Base-by-base conservation (phyloP, 306 rosid species). In the Vigna angularis region DNA sequence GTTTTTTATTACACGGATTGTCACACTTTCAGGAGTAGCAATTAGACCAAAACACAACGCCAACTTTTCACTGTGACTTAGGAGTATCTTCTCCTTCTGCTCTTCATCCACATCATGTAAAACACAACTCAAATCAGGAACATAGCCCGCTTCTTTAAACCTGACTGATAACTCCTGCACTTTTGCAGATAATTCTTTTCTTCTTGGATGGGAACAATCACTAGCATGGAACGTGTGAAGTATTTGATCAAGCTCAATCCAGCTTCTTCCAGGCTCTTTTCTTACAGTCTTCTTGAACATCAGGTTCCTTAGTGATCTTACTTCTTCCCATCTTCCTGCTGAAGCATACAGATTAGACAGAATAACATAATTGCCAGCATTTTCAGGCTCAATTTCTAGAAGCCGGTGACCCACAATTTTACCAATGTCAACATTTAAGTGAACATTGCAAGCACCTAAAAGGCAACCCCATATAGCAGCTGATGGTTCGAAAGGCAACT, bases 391-490 rank as follows among this genome's bases (percentile, higher is more conserved):
- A 73, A 95, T 78, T 78, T 90, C 83, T 24, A 95, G 85, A 73
- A 92, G 98, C 75, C 15, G 77, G 18, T 5, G 85, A 20, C 95
- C 98, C 40, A 85, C 97, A 77, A 74, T 66, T 76, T 87, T 90
- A 65, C 97, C 96, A 9, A 92, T 83, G 45, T 85, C 90, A 16
- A 89, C 62, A 81, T 87, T 87, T 10, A 88, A 83, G 80, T 94
- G 97, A 74, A 92, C 91, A 70, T 88, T 83, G 74, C 97, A 90
- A 73, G 97, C 90, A 44, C 97, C 97, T 81, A 94, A 82, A 75
- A 94, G 93, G 4, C 88, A 89, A 77, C 97, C 95, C 97, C 89
- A 94, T 74, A 94, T 86, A 61, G 95, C 95, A 63, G 95, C 89
- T 62, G 91, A 92, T 76, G 97, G 87, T 83, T 89, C 83, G 79